Conservation (phyloP, 768 basidiomycete species). For the Leccinum subtestaceum region DNA sequence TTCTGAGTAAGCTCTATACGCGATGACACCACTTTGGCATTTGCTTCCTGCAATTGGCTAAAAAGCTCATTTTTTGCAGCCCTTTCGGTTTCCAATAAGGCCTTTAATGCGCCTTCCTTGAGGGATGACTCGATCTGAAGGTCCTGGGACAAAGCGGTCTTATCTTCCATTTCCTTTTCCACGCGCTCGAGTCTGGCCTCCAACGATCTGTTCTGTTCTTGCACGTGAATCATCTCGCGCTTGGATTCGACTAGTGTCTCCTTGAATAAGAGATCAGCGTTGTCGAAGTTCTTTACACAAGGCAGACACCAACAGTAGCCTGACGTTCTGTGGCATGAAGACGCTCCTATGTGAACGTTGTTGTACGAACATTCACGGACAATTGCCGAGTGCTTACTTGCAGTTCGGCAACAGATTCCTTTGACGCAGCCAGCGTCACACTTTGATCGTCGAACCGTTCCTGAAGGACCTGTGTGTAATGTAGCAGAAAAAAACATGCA, state of each 20-base stretch:
- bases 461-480: slow-evolving; percentile 42
- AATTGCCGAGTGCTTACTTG: slow-evolving; percentile 34
- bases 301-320: slow-evolving; percentile 14
- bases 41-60: slow-evolving; percentile 15
- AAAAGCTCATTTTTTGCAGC: slow-evolving; percentile 19
- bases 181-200: slow-evolving; percentile 14
- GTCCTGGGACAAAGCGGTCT: slow-evolving; percentile 8
- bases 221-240: slow-evolving; percentile 16
- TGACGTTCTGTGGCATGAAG: slow-evolving; percentile 19
- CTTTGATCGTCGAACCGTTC: slow-evolving; percentile 61
- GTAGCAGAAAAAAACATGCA: not conserved
- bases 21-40: slow-evolving; percentile 22
- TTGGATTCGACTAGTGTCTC: slow-evolving; percentile 14
- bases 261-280: slow-evolving; percentile 11
- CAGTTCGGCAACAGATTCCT: slow-evolving; percentile 52
- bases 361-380: not conserved
- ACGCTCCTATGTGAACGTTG: slow-evolving; percentile 18
- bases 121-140: slow-evolving; percentile 25
- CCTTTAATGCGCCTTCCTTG: slow-evolving; percentile 25
- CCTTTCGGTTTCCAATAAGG: slow-evolving; percentile 25
- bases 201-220: slow-evolving; percentile 23
- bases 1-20: slow-evolving; percentile 21
- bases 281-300: not conserved
- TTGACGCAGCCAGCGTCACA: slow-evolving; percentile 49
- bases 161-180: slow-evolving; percentile 10